Evolutionary conservation across 1,139 yeast genomes (phyloP).

Genomic region (Lodderomyces beijingensis): DNA sequence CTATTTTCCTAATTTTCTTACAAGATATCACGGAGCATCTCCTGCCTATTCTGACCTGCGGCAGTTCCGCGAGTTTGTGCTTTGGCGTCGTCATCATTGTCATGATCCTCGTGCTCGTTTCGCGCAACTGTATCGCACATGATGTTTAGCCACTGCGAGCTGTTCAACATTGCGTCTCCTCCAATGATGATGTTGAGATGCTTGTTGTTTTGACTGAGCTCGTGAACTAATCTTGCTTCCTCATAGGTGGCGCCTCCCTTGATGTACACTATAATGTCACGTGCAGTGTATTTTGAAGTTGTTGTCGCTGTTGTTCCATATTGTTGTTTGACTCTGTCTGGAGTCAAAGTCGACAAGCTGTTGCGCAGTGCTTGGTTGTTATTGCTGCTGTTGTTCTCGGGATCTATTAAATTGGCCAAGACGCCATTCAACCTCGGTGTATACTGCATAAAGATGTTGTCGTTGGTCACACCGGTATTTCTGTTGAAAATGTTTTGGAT

Average conservation of each 20-base stretch:
- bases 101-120: slow-evolving; percentile 8
- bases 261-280: slow-evolving; percentile 75
- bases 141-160: slow-evolving; percentile 22
- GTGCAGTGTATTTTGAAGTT: slow-evolving; percentile 34
- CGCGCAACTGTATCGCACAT: slow-evolving; percentile 20
- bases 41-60: slow-evolving; percentile 13
- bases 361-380: neutral
- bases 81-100: neutral
- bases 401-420: slow-evolving; percentile 21
- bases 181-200: slow-evolving; percentile 59
- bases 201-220: slow-evolving; percentile 53
- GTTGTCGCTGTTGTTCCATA: slow-evolving; percentile 12
- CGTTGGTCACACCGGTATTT: slow-evolving; percentile 25
- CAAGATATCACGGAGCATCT: slow-evolving; percentile 25
- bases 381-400: slow-evolving; percentile 9
- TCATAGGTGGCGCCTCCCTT: slow-evolving; percentile 93
- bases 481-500: slow-evolving; percentile 25
- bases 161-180: slow-evolving; percentile 66
- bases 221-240: slow-evolving; percentile 79
- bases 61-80: slow-evolving; percentile 1
- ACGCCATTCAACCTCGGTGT: slow-evolving; percentile 62
- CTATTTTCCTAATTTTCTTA: too few relatives aligned
- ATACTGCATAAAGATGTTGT: slow-evolving; percentile 62
- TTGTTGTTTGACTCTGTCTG: slow-evolving; percentile 33
- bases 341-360: slow-evolving; percentile 35